A percentile compares a stretch with the other conserved stretches of the same genome.
These are phyloP conservation scores for Mycena olivaceomarginata DNA, from an alignment of 768 basidiomycete species.

Conservation along the genomic window DNA sequence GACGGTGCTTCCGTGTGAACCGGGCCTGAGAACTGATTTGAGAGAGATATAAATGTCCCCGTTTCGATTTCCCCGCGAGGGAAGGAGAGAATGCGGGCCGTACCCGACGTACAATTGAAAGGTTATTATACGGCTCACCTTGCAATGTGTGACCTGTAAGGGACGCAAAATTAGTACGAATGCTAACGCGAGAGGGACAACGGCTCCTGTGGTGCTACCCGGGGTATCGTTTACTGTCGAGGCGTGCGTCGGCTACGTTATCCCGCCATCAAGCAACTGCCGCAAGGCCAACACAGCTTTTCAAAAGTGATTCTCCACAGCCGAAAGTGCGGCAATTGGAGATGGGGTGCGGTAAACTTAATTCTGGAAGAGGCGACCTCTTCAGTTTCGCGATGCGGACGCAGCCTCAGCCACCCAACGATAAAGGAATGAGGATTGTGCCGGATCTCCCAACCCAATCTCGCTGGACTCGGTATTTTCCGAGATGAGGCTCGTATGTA, in stretches of 20 bases:
- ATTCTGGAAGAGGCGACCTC: background rate
- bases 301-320: background rate
- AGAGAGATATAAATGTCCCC: background rate
- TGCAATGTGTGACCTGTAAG: background rate
- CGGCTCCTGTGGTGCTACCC: background rate
- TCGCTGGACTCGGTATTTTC: background rate
- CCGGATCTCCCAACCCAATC: background rate
- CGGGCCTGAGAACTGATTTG: background rate
- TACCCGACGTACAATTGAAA: background rate
- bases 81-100: background rate
- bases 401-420: background rate
- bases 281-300: background rate
- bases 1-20: background rate
- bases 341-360: too few relatives aligned
- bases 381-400: background rate
- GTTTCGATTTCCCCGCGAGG: background rate
- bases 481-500: background rate
- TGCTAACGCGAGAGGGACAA: background rate
- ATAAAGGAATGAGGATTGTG: background rate
- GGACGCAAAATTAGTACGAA: background rate
- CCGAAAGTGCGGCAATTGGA: background rate
- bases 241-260: background rate
- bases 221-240: too few relatives aligned
- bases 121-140: background rate
- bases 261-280: constrained; percentile 3